Evolutionary conservation across 2,329 filamentous ascomycete genomes (phyloP).

Genomic region (Piedraia hortae): DNA sequence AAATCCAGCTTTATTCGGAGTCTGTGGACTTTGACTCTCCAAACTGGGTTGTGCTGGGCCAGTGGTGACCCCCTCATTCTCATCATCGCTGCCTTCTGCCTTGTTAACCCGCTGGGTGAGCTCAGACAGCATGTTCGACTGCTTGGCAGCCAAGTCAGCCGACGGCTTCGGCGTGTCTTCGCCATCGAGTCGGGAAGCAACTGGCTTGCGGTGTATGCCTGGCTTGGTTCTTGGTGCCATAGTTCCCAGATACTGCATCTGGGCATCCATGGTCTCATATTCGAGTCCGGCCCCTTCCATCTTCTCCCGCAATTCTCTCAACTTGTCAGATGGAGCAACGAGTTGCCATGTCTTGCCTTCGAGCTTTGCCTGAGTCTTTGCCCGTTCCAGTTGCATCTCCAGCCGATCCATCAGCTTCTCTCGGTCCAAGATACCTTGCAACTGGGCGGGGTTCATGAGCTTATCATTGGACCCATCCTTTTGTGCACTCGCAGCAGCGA

Average conservation of each 20-base stretch:
- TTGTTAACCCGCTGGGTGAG: conserved; percentile 37
- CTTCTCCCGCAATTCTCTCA: conserved; percentile 73
- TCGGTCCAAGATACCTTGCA: conserved; percentile 81
- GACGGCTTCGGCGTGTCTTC: conserved; percentile 36
- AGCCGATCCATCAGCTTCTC: conserved; percentile 79
- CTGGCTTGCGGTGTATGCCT: conserved; percentile 13
- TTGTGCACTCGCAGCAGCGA: conserved; percentile 66
- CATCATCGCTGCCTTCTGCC: conserved; percentile 40
- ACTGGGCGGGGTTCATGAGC: conserved; percentile 24
- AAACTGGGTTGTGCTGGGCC: conserved; percentile 50
- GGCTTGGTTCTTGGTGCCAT: conserved; percentile 14
- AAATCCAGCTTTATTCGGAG: conserved; percentile 17
- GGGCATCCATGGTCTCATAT: conserved; percentile 16
- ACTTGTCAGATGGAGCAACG: conserved; percentile 64
- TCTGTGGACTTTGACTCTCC: conserved; percentile 41
- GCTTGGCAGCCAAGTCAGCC: conserved; percentile 25
- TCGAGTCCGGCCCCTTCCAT: conserved; percentile 43
- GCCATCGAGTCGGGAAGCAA: conserved; percentile 16
- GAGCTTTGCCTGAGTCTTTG: conserved; percentile 92
- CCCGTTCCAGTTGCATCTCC: conserved; percentile 82
- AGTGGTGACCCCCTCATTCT: conserved; percentile 42
- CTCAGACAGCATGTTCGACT: conserved; percentile 35
- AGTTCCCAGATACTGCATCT: conserved; percentile 38
- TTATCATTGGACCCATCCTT: conserved; percentile 25
- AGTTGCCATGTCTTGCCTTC: conserved; percentile 78